Base-by-base conservation (phyloP, 352 stramenopile species). In the Paralagenidium karlingii region DNA sequence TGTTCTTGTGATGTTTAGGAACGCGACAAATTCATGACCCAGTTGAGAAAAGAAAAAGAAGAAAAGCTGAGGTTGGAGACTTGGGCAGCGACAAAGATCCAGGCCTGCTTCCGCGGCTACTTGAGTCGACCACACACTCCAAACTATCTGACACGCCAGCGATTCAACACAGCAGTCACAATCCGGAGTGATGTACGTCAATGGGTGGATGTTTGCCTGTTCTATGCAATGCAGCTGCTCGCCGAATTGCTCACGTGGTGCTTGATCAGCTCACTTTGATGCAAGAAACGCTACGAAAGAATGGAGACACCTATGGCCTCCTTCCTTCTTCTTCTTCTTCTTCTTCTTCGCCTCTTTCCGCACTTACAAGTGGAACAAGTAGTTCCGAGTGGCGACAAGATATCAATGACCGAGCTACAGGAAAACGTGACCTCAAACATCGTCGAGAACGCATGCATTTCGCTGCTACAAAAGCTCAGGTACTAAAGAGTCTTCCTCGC, bases 41-140 rank as follows among this genome's bases (percentile, higher is more conserved):
- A 80, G 30, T 45, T 85, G 18, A 28, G 51, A 3, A 48, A 55
- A 12, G 71, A 85, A 30, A 58, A 68, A 5, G 45, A 59, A 1
- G 62, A 75, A 21, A 82, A 82, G 22, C 12, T 36, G 0, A 27
- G 48, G 20, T 51, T 80, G 0, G 71, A 85, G 20, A 50, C 34
- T 12, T 85, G 71, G 71, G 71, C 71, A 5, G 63, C 65, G 4
- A 82, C 55, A 8, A 71, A 63, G 26, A 82, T 85, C 43, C 71
- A 85, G 34, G 58, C 68, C 4, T 69, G 55, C 41, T 85, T 68
- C 37, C 54, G 68, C 5, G 66, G 71, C 2, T 80, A 64, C 38
- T 47, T 56, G 0, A 58, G 39, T 10, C 71, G 71, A 2, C 68
- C 71, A 2, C 55, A 58, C 0, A 42, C 51, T 3, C 27, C 68